Evolutionary conservation across 805 yeast genomes (phyloP).

Genomic region (Candida peoriensis): DNA sequence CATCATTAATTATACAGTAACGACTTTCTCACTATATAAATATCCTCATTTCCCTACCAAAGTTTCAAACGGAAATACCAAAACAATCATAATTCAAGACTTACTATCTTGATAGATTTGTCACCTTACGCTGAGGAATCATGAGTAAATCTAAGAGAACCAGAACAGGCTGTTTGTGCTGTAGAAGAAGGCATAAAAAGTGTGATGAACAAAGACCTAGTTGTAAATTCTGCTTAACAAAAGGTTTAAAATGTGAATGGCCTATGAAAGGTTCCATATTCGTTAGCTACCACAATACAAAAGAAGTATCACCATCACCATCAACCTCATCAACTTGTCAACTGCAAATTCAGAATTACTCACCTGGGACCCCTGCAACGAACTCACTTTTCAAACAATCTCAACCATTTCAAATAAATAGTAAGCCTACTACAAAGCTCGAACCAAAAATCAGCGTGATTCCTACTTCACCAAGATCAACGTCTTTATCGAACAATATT

Average conservation of each 20-base stretch:
- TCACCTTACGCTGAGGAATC: not conserved
- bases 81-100: too few species aligned
- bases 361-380: too few species aligned
- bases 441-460: not conserved
- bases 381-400: not conserved
- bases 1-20: too few species aligned
- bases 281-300: constrained; percentile 9
- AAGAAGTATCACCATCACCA: not conserved
- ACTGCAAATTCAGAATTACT: too few species aligned
- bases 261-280: constrained; percentile 16
- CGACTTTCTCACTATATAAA: too few species aligned
- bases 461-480: not conserved
- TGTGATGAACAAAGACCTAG: constrained; percentile 47
- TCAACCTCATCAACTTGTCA: not conserved
- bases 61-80: too few species aligned
- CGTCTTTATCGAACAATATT: too few species aligned
- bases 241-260: constrained; percentile 25
- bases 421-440: not conserved
- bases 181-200: constrained; percentile 58
- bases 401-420: not conserved
- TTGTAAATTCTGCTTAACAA: constrained; percentile 38
- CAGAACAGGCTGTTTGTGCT: constrained; percentile 51
- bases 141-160: constrained; percentile 27
- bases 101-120: too few species aligned
- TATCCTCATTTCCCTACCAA: too few species aligned